Percentiles rank a stretch among this genome's conserved stretches.
Conservation (phyloP, 371 early-diverging fungal genomes). For the Mucor saturninus region DNA sequence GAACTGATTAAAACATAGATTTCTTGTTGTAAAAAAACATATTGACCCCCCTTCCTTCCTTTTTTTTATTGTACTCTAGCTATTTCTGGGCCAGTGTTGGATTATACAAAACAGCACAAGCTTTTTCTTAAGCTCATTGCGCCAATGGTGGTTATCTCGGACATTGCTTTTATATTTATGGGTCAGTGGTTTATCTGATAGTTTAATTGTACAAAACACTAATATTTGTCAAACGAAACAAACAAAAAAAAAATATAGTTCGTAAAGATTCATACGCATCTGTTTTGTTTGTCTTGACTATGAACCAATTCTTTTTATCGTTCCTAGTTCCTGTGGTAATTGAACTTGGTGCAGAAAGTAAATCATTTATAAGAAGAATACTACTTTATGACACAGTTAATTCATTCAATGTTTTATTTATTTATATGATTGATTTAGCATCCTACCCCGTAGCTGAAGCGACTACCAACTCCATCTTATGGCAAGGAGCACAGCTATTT, state of each 20-base stretch:
- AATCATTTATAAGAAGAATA: background rate
- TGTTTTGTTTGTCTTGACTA: conserved; percentile 50
- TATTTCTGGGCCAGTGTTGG: conserved; percentile 56
- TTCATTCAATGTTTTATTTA: background rate
- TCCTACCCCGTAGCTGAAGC: conserved; percentile 61
- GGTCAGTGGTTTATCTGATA: conserved; percentile 18
- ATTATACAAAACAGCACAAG: conserved; percentile 56
- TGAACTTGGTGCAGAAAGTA: conserved; percentile 61
- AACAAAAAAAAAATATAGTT: conserved; percentile 23
- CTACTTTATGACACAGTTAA: background rate
- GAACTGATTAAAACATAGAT: too few species aligned
- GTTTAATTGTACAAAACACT: too few species aligned
- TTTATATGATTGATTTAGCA: conserved; percentile 17
- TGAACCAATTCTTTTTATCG: conserved; percentile 55
- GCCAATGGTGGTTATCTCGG: conserved; percentile 51
- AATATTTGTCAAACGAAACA: too few species aligned
- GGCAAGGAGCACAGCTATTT: conserved; percentile 57
- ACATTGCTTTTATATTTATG: conserved; percentile 50
- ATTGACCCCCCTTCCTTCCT: too few species aligned
- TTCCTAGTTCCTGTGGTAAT: conserved; percentile 55
- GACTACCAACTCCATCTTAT: conserved; percentile 53
- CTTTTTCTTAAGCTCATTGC: conserved; percentile 43
- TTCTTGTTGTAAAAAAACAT: too few species aligned
- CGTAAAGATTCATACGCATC: conserved; percentile 45
- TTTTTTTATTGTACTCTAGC: conserved; percentile 11